Percentiles rank a stretch among this genome's conserved stretches.
These are phyloP conservation scores for Megacollybia marginata DNA, from an alignment of 768 basidiomycete species.

Conservation along the genomic window DNA sequence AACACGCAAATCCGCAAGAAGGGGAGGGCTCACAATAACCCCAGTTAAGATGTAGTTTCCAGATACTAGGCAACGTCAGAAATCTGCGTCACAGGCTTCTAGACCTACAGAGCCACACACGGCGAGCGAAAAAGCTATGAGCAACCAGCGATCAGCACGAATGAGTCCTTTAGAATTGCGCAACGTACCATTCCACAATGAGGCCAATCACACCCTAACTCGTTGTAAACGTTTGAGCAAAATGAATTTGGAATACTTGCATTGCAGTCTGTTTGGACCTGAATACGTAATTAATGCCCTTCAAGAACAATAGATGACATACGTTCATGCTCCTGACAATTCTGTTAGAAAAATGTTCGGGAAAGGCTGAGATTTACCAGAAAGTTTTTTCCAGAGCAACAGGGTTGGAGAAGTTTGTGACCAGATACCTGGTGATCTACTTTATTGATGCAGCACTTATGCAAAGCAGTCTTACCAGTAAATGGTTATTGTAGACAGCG, in stretches of 20 bases:
- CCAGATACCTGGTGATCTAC: conserved; percentile 30
- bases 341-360: not conserved
- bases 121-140: conserved; percentile 44
- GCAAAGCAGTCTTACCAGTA: conserved; percentile 29
- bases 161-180: not conserved
- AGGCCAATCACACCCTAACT: conserved; percentile 39
- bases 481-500: conserved; percentile 35
- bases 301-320: conserved; percentile 8
- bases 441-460: no score
- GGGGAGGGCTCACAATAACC: conserved; percentile 28
- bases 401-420: conserved; percentile 34
- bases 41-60: conserved; percentile 30
- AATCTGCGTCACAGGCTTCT: not conserved
- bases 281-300: conserved; percentile 5
- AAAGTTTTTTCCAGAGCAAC: conserved; percentile 23
- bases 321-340: conserved; percentile 36
- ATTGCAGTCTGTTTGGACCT: conserved; percentile 48
- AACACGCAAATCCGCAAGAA: not conserved
- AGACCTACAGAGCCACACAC: conserved; percentile 37
- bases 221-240: not conserved
- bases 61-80: conserved; percentile 28
- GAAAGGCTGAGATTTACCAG: not conserved
- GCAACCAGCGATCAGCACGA: not conserved
- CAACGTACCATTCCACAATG: conserved; percentile 37
- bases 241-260: conserved; percentile 16